phyloP scores from a whole-genome alignment of 1,284 basidiomycete species.

The Cutaneotrichosporon daszewskae region DNA sequence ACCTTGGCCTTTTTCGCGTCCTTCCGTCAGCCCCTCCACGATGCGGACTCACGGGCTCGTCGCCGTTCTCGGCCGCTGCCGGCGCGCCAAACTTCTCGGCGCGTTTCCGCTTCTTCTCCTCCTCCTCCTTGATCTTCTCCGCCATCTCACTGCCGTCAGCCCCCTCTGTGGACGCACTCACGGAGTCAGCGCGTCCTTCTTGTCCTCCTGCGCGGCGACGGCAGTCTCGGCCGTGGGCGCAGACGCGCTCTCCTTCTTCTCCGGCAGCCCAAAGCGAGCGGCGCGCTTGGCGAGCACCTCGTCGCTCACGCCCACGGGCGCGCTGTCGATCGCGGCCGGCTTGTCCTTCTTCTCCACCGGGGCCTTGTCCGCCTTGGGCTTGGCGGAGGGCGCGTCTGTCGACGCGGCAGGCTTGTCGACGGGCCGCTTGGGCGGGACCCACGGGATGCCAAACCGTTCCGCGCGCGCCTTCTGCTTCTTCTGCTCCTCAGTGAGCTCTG shows the following conservation, averaged over 20 bases:
- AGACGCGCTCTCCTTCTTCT: conserved; percentile 30
- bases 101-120: conserved; percentile 50
- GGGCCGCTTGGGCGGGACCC: conserved; percentile 25
- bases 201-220: too few relatives aligned
- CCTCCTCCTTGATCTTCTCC: conserved; percentile 37
- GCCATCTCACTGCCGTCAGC: conserved; percentile 30
- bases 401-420: conserved; percentile 5
- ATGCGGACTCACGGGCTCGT: conserved; percentile 26
- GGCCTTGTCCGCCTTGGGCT: conserved; percentile 3
- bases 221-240: conserved; percentile 10
- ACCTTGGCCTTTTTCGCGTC: conserved; percentile 43
- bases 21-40: conserved; percentile 14
- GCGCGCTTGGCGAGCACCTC: conserved; percentile 41
- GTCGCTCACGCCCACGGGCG: conserved; percentile 30
- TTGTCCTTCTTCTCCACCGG: conserved; percentile 16
- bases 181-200: conserved; percentile 32
- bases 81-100: conserved; percentile 45
- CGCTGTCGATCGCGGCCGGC: conserved; percentile 28
- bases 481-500: conserved; percentile 37
- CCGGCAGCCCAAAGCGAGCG: conserved; percentile 40
- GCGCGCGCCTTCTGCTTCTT: conserved; percentile 42
- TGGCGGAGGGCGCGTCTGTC: conserved; percentile 9
- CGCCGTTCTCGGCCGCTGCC: conserved; percentile 10
- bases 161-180: conserved; percentile 15
- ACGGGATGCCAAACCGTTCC: conserved; percentile 44